Conservation (phyloP, 495 filamentous ascomycete genomes). For the Penicillium chermesinum region DNA sequence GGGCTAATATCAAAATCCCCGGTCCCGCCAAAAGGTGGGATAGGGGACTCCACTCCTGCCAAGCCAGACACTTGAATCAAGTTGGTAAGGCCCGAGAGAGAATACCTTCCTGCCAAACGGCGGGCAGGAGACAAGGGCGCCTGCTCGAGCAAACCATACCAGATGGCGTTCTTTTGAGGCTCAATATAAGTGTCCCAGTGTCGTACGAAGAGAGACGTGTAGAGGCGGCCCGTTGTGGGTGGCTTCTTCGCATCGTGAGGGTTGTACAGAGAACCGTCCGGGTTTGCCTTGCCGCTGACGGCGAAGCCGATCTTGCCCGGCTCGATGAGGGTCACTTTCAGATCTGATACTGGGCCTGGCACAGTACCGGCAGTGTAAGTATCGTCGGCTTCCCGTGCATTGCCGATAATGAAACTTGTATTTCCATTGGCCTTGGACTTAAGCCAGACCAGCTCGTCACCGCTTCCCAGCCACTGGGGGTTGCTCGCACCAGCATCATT, state of each 20-base stretch:
- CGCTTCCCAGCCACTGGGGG: conserved; percentile 69
- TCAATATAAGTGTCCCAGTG: conserved; percentile 59
- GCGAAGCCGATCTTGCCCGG: conserved; percentile 65
- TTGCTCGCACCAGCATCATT: conserved; percentile 59
- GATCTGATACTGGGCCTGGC: conserved; percentile 62
- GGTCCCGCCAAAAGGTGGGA: conserved; percentile 55
- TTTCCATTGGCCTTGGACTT: conserved; percentile 58
- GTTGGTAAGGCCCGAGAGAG: conserved; percentile 46
- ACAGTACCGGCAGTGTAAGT: conserved; percentile 61
- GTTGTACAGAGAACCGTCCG: conserved; percentile 54
- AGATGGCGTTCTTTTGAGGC: conserved; percentile 67
- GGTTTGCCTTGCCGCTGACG: conserved; percentile 54
- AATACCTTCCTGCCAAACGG: conserved; percentile 38
- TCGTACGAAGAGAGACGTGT: conserved; percentile 53
- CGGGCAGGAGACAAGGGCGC: conserved; percentile 33
- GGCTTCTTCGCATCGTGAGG: conserved; percentile 50
- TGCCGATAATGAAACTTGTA: conserved; percentile 58
- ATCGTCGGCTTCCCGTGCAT: conserved; percentile 49
- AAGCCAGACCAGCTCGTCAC: conserved; percentile 61
- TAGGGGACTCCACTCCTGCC: conserved; percentile 46
- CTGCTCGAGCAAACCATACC: conserved; percentile 60
- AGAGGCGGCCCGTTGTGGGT: conserved; percentile 47
- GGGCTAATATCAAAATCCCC: conserved; percentile 55
- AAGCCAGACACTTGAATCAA: conserved; percentile 40
- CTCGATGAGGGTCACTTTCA: conserved; percentile 62